These are phyloP conservation scores for Phytophthora pinifolia DNA, from an alignment of 352 stramenopile species.

Conservation along the genomic window DNA sequence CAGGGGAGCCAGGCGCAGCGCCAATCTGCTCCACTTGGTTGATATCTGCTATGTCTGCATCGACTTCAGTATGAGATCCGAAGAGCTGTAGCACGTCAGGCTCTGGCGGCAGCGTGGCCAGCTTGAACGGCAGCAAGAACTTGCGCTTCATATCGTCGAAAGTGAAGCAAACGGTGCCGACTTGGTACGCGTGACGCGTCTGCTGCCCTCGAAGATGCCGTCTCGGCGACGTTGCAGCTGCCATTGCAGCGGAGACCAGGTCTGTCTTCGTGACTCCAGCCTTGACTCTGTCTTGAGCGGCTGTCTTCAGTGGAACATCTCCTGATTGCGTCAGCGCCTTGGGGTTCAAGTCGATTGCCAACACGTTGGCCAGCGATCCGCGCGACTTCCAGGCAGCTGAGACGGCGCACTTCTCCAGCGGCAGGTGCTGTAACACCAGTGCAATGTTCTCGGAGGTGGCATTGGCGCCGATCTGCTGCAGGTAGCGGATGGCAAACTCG, in stretches of 20 bases:
- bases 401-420: constrained; percentile 63
- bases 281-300: neutral
- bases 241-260: neutral
- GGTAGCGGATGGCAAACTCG: constrained; percentile 75
- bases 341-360: constrained; percentile 58
- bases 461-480: constrained; percentile 56
- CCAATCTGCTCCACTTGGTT: constrained; percentile 11
- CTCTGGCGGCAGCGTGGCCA: constrained; percentile 29
- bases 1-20: constrained; percentile 6
- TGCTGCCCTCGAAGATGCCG: constrained; percentile 16
- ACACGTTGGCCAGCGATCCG: constrained; percentile 48
- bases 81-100: constrained; percentile 50
- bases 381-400: constrained; percentile 58
- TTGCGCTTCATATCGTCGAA: constrained; percentile 79
- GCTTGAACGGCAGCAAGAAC: constrained; percentile 69
- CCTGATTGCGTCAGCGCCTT: constrained; percentile 13
- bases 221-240: neutral
- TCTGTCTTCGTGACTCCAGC: neutral
- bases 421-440: constrained; percentile 59
- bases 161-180: constrained; percentile 55
- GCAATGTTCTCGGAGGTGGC: constrained; percentile 59
- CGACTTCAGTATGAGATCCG: constrained; percentile 31
- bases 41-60: constrained; percentile 3
- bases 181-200: constrained; percentile 29
- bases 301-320: constrained; percentile 12